Evolutionary conservation across 352 stramenopile species (phyloP), one percentile per base, ranked within the genome.

Genomic region (Phytopythium kandeliae): DNA sequence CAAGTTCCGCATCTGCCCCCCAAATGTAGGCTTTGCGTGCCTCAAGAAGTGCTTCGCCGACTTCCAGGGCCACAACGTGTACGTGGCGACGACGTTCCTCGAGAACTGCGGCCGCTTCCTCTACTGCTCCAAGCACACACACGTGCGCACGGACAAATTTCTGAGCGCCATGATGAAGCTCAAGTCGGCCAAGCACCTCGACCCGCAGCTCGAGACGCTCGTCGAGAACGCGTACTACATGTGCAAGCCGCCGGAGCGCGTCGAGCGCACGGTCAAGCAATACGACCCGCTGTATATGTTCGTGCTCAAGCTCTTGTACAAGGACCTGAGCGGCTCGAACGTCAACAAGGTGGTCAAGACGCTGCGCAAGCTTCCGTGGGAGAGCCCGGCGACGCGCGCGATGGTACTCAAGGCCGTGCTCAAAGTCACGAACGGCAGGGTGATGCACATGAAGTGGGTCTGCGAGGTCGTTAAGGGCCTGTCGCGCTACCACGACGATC

Each of bases 71-170:
- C 85, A 96, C 64, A 98, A 98, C 61, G 92, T 99, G 43, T 83
- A 98, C 65, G 82, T 98, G 15, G 88, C 93, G 4, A 98, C 95
- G n/a, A 92, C 86, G 22, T 79, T 99, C 15, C 63, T 99, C n/a
- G 96, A 99, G 69, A 95, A 86, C 51, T 98, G 93, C 57, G 96
- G 96, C 1, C 80, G 96, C 15, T 99, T 98, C 48, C 68, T 99
- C 22, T 98, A 97, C 65, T 92, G 89, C 51, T 89, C 82, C n/a
- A 95, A 96, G 60, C 88, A 97, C 62, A 98, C 96, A 17, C 89
- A 97, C 57, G 67, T 74, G 28, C 88, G 91, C 45, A 89, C 96
- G 22, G 77, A 80, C 15, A 84, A 74, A n/a, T 88, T 97, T 48
- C 81, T 99, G 49, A 84, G 91, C 28, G 85, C 96, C 31, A 98